Evolutionary conservation across 1,284 basidiomycete genomes (phyloP).

Genomic region (Apiotrichum montevideense): DNA sequence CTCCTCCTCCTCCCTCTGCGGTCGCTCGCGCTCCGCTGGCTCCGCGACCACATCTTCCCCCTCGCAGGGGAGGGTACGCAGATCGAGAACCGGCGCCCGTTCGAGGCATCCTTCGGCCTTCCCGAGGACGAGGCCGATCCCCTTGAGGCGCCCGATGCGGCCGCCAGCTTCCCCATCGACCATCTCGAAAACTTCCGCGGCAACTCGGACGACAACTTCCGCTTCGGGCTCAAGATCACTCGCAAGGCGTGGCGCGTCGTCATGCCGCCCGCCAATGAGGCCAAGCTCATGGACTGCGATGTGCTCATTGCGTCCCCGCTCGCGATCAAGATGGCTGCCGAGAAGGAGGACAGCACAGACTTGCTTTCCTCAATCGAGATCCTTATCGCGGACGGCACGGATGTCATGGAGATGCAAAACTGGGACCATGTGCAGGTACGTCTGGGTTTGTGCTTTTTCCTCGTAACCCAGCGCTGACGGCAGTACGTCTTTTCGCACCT

Average conservation of each 20-base stretch:
- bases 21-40: slow-evolving; percentile 65
- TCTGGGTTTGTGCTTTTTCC: neutral
- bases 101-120: slow-evolving; percentile 73
- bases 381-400: slow-evolving; percentile 86
- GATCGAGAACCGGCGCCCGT: slow-evolving; percentile 79
- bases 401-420: slow-evolving; percentile 95
- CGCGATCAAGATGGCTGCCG: slow-evolving; percentile 82
- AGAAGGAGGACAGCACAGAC: slow-evolving; percentile 87
- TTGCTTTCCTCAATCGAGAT: slow-evolving; percentile 92
- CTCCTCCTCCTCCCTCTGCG: slow-evolving; percentile 90
- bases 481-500: slow-evolving; percentile 80
- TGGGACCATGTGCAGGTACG: slow-evolving; percentile 93
- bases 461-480: neutral
- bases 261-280: slow-evolving; percentile 49
- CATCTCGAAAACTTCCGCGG: slow-evolving; percentile 92
- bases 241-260: slow-evolving; percentile 85
- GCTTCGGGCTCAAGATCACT: slow-evolving; percentile 86
- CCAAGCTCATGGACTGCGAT: slow-evolving; percentile 61
- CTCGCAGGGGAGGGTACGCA: slow-evolving; percentile 60
- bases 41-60: slow-evolving; percentile 69
- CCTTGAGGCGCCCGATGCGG: slow-evolving; percentile 51
- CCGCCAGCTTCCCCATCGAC: slow-evolving; percentile 73
- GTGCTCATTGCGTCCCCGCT: slow-evolving; percentile 89
- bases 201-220: slow-evolving; percentile 95
- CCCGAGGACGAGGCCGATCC: slow-evolving; percentile 75